A percentile compares a stretch with the other conserved stretches of the same genome.
Conservation (phyloP, 108 stramenopile species). For the Epithemia pelagica region DNA sequence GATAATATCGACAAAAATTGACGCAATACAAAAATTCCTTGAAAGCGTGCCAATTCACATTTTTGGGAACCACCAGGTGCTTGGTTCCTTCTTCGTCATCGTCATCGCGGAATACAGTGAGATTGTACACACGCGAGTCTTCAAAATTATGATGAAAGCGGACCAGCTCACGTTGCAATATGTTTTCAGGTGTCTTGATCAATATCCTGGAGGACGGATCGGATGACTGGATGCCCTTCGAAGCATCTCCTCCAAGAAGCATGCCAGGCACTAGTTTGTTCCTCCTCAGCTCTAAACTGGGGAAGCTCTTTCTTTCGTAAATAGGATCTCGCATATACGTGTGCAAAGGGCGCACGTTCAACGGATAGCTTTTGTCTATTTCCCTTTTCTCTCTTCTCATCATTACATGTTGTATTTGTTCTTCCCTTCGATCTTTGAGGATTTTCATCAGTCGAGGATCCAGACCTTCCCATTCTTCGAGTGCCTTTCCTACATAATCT, state of each 20-base stretch:
- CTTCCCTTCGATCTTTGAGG: neutral
- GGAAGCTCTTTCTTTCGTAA: conserved; percentile 31
- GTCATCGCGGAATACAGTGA: conserved; percentile 47
- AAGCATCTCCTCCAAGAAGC: conserved; percentile 73
- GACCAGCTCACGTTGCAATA: conserved; percentile 69
- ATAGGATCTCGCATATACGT: conserved; percentile 31
- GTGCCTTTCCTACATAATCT: neutral
- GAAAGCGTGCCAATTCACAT: conserved; percentile 73
- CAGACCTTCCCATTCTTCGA: neutral
- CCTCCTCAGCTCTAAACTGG: conserved; percentile 12
- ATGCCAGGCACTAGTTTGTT: conserved; percentile 68
- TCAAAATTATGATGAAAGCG: conserved; percentile 52
- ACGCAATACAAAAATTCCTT: conserved; percentile 56
- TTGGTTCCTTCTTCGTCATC: conserved; percentile 49
- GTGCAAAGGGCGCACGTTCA: conserved; percentile 42
- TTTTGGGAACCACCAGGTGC: conserved; percentile 62
- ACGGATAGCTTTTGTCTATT: conserved; percentile 2
- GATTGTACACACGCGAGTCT: conserved; percentile 57
- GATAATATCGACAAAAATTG: conserved; percentile 70
- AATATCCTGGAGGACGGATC: conserved; percentile 35
- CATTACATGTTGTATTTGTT: no score
- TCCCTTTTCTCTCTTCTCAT: neutral
- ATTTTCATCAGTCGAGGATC: neutral
- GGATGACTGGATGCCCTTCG: conserved; percentile 27
- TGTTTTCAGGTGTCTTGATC: conserved; percentile 65